Percentiles rank a stretch among this genome's conserved stretches.
Evolutionary conservation across 2,329 filamentous ascomycete species (phyloP).

Genomic region (Pseudogymnoascus sp.): DNA sequence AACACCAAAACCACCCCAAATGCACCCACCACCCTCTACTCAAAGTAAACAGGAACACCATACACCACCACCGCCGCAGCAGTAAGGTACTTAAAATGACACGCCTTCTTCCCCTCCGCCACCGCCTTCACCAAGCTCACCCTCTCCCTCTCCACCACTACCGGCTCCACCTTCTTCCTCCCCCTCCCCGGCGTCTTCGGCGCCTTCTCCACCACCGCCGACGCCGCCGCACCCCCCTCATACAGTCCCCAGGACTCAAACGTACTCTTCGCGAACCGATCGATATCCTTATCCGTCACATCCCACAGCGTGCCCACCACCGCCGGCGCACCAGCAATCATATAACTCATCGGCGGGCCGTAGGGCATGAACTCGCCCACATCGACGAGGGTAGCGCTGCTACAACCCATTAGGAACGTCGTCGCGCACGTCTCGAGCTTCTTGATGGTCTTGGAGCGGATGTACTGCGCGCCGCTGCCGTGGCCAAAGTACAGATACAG

Average conservation of each 20-base stretch:
- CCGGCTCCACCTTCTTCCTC: conserved; percentile 24
- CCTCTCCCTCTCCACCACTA: conserved; percentile 26
- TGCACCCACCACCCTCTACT: conserved; percentile 13
- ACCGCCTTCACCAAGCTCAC: conserved; percentile 74
- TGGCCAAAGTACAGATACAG: conserved; percentile 93
- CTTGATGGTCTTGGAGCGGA: conserved; percentile 75
- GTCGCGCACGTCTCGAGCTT: conserved; percentile 70
- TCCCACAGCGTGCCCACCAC: conserved; percentile 95
- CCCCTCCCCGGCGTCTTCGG: conserved; percentile 27
- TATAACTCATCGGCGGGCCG: conserved; percentile 84
- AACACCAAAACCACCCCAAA: background rate
- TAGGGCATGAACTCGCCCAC: conserved; percentile 85
- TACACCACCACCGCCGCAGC: conserved; percentile 91
- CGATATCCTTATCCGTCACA: conserved; percentile 94
- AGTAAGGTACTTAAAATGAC: conserved; percentile 83
- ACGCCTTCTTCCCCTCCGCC: conserved; percentile 63
- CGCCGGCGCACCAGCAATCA: conserved; percentile 78
- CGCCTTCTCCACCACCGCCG: conserved; percentile 21
- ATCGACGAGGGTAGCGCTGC: conserved; percentile 71
- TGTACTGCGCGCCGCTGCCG: conserved; percentile 89
- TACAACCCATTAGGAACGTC: conserved; percentile 90
- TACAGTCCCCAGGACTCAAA: conserved; percentile 81
- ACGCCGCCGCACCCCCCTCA: conserved; percentile 14
- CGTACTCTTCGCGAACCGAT: conserved; percentile 72
- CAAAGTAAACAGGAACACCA: conserved; percentile 83